Conservation (phyloP, 352 stramenopile genomes). For the Phytopythium montanum region DNA sequence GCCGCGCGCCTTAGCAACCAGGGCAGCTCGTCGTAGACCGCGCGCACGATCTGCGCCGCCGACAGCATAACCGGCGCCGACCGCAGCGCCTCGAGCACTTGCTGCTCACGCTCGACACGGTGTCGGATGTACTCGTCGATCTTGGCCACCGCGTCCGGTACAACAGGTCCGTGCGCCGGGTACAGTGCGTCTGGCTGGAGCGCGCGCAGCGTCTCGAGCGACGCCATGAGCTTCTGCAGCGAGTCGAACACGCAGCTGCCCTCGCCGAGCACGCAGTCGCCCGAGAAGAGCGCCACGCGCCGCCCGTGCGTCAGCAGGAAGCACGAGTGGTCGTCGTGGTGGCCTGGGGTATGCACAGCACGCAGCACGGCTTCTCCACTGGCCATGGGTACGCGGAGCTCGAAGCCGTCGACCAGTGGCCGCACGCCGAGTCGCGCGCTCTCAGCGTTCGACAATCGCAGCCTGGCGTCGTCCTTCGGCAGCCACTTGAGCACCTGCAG, state of each 20-base stretch:
- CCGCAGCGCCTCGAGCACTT: constrained; percentile 48
- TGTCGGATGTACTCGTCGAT: constrained; percentile 79
- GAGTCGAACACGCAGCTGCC: constrained; percentile 88
- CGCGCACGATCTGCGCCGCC: constrained; percentile 38
- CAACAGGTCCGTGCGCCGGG: constrained; percentile 67
- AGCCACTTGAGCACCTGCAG: constrained; percentile 74
- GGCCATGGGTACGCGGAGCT: constrained; percentile 25
- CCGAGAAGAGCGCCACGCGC: constrained; percentile 57
- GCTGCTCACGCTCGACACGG: constrained; percentile 61
- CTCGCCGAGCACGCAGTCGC: constrained; percentile 81
- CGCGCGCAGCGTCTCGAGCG: constrained; percentile 44
- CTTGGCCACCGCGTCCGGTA: constrained; percentile 53
- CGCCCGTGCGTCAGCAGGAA: constrained; percentile 53
- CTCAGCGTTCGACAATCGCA: constrained; percentile 47
- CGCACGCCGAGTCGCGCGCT: constrained; percentile 42
- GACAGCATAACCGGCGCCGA: constrained; percentile 16
- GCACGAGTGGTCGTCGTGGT: constrained; percentile 84
- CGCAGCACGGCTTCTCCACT: constrained; percentile 25
- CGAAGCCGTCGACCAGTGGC: constrained; percentile 31
- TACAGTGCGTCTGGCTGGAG: constrained; percentile 52
- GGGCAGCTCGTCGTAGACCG: constrained; percentile 55
- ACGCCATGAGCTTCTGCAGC: constrained; percentile 74
- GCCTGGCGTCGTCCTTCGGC: constrained; percentile 25
- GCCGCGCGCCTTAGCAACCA: constrained; percentile 50
- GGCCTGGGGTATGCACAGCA: constrained; percentile 75